Evolutionary conservation across 1,284 basidiomycete species (phyloP), one percentile per base, ranked within the genome.

Genomic region (Heterobasidion parviporum): DNA sequence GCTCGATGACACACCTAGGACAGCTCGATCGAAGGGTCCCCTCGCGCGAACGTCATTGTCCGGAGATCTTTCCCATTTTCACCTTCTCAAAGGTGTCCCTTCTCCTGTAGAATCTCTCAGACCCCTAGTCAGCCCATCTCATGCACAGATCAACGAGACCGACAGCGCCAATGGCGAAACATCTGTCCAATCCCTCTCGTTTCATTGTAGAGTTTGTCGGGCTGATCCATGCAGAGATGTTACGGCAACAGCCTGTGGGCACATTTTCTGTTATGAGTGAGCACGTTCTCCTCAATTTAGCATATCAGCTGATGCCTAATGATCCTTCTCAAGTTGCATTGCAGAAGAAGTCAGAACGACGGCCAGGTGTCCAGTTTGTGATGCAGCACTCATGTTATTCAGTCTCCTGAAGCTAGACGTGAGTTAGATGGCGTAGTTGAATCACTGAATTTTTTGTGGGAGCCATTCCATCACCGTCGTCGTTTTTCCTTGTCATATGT

Each of bases 231-330:
- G 52, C 20, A 14, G 45, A 6, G 48, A 57, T 14, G 32, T 51
- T 45, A 57, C 56, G 4, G 56, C 41, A 8, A 57, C 56, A 10
- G 52, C 43, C 15, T 57, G 56, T 32, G 56, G 56, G 16, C 56
- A 57, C 33, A 15, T 57, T 26, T 57, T 57, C 26, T 57, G 56
- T 32, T 15, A 57, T 26, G 35, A 47, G 56, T 54, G 34, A 35
- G 55, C 38, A 2, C 34, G 15, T 20, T 15, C 8, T 20, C 14
- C 10, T 6, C 16, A 18, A 18, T 38, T 10, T n/a, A 6, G 33
- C 50, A 38, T n/a, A n/a, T 16, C 34, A 18, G 20, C 34, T 18
- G 50, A 38, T n/a, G 2, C 33, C 26, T 15, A 12, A 10, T 18
- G 12, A 48, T 48, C 26, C 33, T 10, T 32, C n/a, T 32, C n/a